Evolutionary conservation across 306 rosid genomes (phyloP).

Genomic region (Medicago arabica): DNA sequence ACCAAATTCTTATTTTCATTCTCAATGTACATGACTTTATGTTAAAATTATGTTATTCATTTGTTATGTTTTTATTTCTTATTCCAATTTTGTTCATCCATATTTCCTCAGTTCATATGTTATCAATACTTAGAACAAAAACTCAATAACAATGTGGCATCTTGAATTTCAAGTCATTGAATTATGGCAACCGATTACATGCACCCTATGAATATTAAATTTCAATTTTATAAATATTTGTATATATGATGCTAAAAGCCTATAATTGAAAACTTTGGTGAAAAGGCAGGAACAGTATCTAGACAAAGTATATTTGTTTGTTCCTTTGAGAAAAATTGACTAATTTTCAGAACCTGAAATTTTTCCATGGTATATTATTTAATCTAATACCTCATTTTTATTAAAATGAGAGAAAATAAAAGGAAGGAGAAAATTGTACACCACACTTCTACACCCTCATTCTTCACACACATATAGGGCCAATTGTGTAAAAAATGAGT

Average conservation of each 20-base stretch:
- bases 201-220: not conserved
- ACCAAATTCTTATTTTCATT: conserved; percentile 28
- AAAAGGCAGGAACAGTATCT: not conserved
- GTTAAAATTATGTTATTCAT: not conserved
- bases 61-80: not conserved
- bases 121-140: not conserved
- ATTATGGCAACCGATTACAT: no score
- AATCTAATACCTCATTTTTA: not conserved
- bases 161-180: no score
- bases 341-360: not conserved
- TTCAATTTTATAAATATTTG: not conserved
- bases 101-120: not conserved
- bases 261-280: not conserved
- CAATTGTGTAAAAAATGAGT: not conserved
- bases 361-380: not conserved
- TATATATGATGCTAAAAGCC: not conserved
- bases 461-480: not conserved
- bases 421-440: not conserved
- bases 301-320: not conserved
- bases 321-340: not conserved
- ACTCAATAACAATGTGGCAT: no score
- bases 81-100: conserved; percentile 3
- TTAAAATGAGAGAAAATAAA: not conserved
- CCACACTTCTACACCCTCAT: not conserved
- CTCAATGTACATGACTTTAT: not conserved